Conservation (phyloP, 2,329 filamentous ascomycete species). For the Geosmithia putterillii region DNA sequence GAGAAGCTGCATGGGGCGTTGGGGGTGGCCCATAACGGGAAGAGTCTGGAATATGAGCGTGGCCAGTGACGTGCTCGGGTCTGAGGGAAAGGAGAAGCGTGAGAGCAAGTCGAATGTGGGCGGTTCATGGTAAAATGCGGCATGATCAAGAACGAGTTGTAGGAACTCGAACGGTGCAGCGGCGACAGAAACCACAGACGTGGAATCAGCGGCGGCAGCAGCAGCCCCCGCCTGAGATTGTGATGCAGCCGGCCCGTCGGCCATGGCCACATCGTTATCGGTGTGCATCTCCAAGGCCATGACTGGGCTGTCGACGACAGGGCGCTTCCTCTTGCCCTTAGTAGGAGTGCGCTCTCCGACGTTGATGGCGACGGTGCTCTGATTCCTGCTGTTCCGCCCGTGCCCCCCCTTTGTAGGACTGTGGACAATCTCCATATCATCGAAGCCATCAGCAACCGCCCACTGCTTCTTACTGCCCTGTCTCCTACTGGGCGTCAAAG, state of each 20-base stretch:
- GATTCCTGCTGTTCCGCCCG: slow-evolving; percentile 18
- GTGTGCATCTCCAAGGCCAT: slow-evolving; percentile 42
- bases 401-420: slow-evolving; percentile 41
- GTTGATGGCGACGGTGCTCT: slow-evolving; percentile 28
- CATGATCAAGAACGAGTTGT: slow-evolving; percentile 53
- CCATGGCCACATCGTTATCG: slow-evolving; percentile 24
- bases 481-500: slow-evolving; percentile 32
- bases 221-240: slow-evolving; percentile 9
- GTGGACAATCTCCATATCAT: slow-evolving; percentile 46
- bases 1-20: slow-evolving; percentile 41
- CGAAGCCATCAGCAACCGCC: slow-evolving; percentile 63
- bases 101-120: slow-evolving; percentile 57
- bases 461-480: slow-evolving; percentile 34
- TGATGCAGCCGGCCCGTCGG: slow-evolving; percentile 10
- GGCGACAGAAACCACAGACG: background rate
- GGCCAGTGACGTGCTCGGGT: slow-evolving; percentile 48
- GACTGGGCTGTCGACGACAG: slow-evolving; percentile 52
- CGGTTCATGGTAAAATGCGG: slow-evolving; percentile 37
- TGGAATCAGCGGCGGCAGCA: slow-evolving; percentile 9
- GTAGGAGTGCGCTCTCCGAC: slow-evolving; percentile 47
- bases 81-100: slow-evolving; percentile 51
- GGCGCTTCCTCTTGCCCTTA: slow-evolving; percentile 60
- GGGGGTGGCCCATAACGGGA: slow-evolving; percentile 39
- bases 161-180: slow-evolving; percentile 30
- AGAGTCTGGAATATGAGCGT: slow-evolving; percentile 57